A percentile compares a stretch with the other conserved stretches of the same genome.
Conservation (phyloP, 306 rosid genomes). For the Gillenia trifoliata region DNA sequence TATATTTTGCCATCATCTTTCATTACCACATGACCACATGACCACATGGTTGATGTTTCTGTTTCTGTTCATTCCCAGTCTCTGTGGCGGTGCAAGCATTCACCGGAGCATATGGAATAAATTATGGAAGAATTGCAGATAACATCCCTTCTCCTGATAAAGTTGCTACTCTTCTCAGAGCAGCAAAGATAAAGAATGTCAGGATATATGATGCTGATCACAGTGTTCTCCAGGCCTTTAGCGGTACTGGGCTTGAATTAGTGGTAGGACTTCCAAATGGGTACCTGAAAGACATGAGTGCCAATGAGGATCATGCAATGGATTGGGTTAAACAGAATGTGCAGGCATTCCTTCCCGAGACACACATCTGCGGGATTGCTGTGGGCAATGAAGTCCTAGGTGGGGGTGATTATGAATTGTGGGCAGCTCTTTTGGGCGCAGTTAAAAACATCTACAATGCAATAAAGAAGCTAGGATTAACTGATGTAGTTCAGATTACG, state of each 20-base stretch:
- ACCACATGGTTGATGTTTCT: slow-evolving; percentile 24
- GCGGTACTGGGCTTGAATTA: slow-evolving; percentile 83
- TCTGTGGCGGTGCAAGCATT: slow-evolving; percentile 56
- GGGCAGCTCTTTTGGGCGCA: slow-evolving; percentile 71
- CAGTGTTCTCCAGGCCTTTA: slow-evolving; percentile 78
- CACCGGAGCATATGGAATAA: slow-evolving; percentile 88
- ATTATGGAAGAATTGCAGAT: slow-evolving; percentile 85
- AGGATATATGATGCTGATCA: slow-evolving; percentile 87
- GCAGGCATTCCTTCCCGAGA: slow-evolving; percentile 70
- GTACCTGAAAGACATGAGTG: slow-evolving; percentile 63
- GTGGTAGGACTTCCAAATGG: slow-evolving; percentile 77
- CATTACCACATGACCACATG: background rate
- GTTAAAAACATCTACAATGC: slow-evolving; percentile 76
- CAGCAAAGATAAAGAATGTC: slow-evolving; percentile 75
- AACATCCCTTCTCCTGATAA: slow-evolving; percentile 87
- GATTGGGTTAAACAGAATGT: slow-evolving; percentile 85
- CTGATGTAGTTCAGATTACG: slow-evolving; percentile 56
- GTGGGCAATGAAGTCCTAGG: slow-evolving; percentile 90
- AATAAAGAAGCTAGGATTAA: slow-evolving; percentile 46
- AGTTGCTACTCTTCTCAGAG: slow-evolving; percentile 84
- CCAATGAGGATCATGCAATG: slow-evolving; percentile 72
- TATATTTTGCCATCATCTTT: background rate
- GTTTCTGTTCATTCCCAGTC: slow-evolving; percentile 34
- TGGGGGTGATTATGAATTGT: slow-evolving; percentile 40
- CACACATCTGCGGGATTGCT: slow-evolving; percentile 75